A percentile compares a stretch with the other conserved stretches of the same genome.
Evolutionary conservation across 2,329 filamentous ascomycete species (phyloP).

Genomic region (Trichoderma sp.): DNA sequence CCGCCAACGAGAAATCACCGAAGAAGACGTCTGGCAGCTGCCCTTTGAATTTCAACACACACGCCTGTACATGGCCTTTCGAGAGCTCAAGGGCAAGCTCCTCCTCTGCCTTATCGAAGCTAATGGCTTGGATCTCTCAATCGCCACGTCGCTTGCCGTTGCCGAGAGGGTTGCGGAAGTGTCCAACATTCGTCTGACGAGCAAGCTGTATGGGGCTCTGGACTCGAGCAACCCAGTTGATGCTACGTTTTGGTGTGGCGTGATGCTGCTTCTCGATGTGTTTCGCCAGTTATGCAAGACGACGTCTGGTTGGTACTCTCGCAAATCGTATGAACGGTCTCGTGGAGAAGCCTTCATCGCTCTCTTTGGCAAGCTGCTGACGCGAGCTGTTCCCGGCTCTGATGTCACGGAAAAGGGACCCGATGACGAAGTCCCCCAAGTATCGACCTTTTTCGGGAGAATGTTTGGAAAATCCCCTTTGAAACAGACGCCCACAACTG

Average conservation of each 20-base stretch:
- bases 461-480: conserved; percentile 29
- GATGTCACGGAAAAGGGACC: conserved; percentile 42
- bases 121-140: conserved; percentile 76
- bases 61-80: conserved; percentile 72
- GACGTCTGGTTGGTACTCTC: conserved; percentile 71
- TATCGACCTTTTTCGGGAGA: conserved; percentile 9
- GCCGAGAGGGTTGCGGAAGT: conserved; percentile 47
- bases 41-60: conserved; percentile 81
- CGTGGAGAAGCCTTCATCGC: conserved; percentile 64
- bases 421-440: conserved; percentile 13
- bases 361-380: conserved; percentile 43
- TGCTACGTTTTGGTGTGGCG: conserved; percentile 41
- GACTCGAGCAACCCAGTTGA: conserved; percentile 35
- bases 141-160: conserved; percentile 65
- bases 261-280: conserved; percentile 41
- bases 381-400: conserved; percentile 42
- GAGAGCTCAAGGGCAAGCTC: conserved; percentile 71
- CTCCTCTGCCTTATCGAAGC: conserved; percentile 69
- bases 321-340: conserved; percentile 80
- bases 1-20: conserved; percentile 65
- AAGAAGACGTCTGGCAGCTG: conserved; percentile 80
- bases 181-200: conserved; percentile 43
- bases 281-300: conserved; percentile 41
- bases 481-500: conserved; percentile 24
- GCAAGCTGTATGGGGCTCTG: conserved; percentile 40